Evolutionary conservation across 225 moss, liverwort and hornwort species (phyloP), one percentile per base, ranked within the genome.

Genomic region (Pseudoscleropodium purum): DNA sequence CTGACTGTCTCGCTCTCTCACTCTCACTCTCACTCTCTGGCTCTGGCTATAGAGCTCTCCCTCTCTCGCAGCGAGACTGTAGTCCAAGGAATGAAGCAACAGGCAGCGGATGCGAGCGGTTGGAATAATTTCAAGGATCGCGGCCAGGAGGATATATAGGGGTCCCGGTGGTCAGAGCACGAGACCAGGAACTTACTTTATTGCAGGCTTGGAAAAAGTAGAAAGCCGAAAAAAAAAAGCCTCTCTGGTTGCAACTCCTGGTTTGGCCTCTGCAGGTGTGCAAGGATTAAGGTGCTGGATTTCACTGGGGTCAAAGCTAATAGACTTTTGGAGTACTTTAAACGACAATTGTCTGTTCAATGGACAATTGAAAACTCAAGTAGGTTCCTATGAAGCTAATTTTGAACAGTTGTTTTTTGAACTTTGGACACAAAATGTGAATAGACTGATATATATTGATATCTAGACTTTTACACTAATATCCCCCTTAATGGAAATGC

Each of bases 111-210:
- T 66, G 63, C 63, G 21, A 81, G 37, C 91, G 81, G 88, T 82
- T 89, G 89, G 87, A 87, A 89, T 91, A 89, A 87, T 89, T 84
- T 80, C 59, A 67, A 79, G 89, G 87, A 89, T 84, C 74, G 80
- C 66, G 75, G 87, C 84, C 78, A 18, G 74, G 78, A 87, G 80
- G 66, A 89, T 91, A 79, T 91, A 91, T 91, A 91, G 91, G 91
- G 85, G 85, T 63, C 85, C 80, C 7, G 56, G 49, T 1, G 84
- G 45, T n/a, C 65, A 68, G 89, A 89, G 87, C 91, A 91, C 86
- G 89, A 84, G 91, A 79, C 61, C 47, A 37, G 68, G 77, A 61
- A 57, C 85, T 34, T 68, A 37, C 54, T 85, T 81, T 18, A 36
- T 37, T 81, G 81, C 81, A 81, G 87, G 85, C 78, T 85, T 68